Evolutionary conservation across 495 filamentous ascomycete species (phyloP).

Genomic region (Trichoderma orchidacearum): DNA sequence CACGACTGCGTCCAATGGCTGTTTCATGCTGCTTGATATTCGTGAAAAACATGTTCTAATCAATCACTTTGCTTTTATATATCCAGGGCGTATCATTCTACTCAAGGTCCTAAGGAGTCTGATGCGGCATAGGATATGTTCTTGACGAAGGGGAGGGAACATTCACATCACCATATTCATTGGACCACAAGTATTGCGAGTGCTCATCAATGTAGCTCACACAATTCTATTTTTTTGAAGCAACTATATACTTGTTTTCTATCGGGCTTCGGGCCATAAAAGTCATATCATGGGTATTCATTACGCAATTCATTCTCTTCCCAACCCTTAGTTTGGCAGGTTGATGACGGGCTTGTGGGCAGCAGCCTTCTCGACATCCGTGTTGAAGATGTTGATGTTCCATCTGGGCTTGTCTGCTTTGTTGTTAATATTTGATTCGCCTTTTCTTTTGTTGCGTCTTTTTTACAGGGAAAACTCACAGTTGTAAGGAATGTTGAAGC

Average conservation of each 20-base stretch:
- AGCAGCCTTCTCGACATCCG: background rate
- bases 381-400: slow-evolving; percentile 2
- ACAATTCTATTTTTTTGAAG: background rate
- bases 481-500: slow-evolving; percentile 13
- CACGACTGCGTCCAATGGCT: too few relatives aligned
- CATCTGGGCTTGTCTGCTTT: slow-evolving; percentile 5
- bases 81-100: too few relatives aligned
- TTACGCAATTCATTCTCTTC: background rate
- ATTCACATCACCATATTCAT: too few relatives aligned
- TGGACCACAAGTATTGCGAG: too few relatives aligned
- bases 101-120: too few relatives aligned
- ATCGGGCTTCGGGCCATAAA: background rate
- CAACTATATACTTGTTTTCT: background rate
- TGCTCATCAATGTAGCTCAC: background rate
- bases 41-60: too few relatives aligned
- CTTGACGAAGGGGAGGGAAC: too few relatives aligned
- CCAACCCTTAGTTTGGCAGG: background rate
- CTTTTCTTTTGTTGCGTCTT: background rate
- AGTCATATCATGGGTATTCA: background rate
- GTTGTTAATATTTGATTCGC: slow-evolving; percentile 6
- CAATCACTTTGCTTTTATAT: too few relatives aligned
- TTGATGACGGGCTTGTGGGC: background rate
- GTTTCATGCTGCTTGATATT: too few relatives aligned
- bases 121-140: too few relatives aligned
- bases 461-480: slow-evolving; percentile 4